A percentile compares a stretch with the other conserved stretches of the same genome.
These are phyloP conservation scores for Phlegmacium glaucopus DNA, from an alignment of 768 basidiomycete genomes.

Conservation along the genomic window DNA sequence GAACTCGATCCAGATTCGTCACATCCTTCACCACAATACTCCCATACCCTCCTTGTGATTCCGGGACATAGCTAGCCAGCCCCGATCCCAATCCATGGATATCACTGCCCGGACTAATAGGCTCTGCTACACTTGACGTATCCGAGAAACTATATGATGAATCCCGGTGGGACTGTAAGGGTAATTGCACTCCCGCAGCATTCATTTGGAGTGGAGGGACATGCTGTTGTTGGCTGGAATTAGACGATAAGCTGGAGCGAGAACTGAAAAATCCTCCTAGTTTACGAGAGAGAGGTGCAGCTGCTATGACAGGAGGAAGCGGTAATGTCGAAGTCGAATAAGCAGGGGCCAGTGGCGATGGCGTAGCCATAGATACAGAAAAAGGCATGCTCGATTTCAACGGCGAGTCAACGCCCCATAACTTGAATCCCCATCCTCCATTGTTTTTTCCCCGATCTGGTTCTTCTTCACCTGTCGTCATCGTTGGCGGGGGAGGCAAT, in stretches of 20 bases:
- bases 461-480: slow-evolving; percentile 35
- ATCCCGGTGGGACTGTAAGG: slow-evolving; percentile 24
- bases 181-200: slow-evolving; percentile 21
- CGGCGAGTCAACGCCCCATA: slow-evolving; percentile 43
- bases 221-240: slow-evolving; percentile 12
- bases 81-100: slow-evolving; percentile 24
- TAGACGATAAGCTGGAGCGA: slow-evolving; percentile 51
- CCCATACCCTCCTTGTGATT: background rate
- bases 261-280: slow-evolving; percentile 70
- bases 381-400: slow-evolving; percentile 11
- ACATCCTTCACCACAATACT: slow-evolving; percentile 25
- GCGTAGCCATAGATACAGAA: slow-evolving; percentile 9
- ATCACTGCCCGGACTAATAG: slow-evolving; percentile 51
- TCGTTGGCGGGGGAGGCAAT: slow-evolving; percentile 39
- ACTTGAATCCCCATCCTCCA: slow-evolving; percentile 64
- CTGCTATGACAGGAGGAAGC: slow-evolving; percentile 20
- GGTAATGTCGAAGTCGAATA: slow-evolving; percentile 6
- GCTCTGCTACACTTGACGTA: slow-evolving; percentile 54
- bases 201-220: slow-evolving; percentile 30
- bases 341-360: slow-evolving; percentile 24
- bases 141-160: slow-evolving; percentile 55
- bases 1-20: slow-evolving; percentile 21
- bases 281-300: slow-evolving; percentile 57
- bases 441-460: slow-evolving; percentile 27
- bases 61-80: slow-evolving; percentile 9